phyloP scores from a whole-genome alignment of 1,139 yeast species.

The Saccharomyces hybrid region DNA sequence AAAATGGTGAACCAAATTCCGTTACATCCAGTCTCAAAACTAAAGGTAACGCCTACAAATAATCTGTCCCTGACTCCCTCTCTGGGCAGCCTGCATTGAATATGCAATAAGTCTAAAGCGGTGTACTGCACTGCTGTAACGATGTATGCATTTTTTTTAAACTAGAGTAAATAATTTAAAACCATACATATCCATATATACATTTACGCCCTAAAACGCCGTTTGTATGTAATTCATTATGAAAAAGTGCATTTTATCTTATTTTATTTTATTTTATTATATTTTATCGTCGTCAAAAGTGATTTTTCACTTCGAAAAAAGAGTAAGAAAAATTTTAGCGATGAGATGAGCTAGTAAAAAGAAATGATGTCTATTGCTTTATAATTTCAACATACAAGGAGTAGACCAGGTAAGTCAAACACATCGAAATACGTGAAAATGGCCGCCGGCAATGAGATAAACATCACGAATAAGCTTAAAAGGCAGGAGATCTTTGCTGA shows the following conservation, averaged over 20 bases:
- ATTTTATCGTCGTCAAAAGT: neutral
- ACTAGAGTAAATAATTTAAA: neutral
- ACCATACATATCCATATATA: neutral
- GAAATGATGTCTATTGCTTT: neutral
- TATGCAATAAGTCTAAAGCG: neutral
- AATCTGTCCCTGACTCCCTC: neutral
- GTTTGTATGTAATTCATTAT: neutral
- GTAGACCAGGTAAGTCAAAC: neutral
- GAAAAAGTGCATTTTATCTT: neutral
- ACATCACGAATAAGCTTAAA: conserved; percentile 64
- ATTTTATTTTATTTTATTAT: no score
- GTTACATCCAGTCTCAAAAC: neutral
- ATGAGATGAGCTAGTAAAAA: conserved; percentile 5
- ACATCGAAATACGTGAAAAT: conserved; percentile 10
- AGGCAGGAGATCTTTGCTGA: conserved; percentile 75
- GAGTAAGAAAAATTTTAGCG: conserved; percentile 4
- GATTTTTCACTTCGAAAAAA: neutral
- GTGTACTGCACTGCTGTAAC: neutral
- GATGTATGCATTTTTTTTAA: neutral
- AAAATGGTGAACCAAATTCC: conserved; percentile 39
- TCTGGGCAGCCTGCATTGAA: neutral
- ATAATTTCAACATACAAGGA: neutral
- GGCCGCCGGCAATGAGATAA: conserved; percentile 17
- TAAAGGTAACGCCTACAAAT: conserved; percentile 3
- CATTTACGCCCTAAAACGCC: neutral